A percentile compares a stretch with the other conserved stretches of the same genome.
phyloP scores from a whole-genome alignment of 148 eudicot genomes.

The Vaccinium darrowii region DNA sequence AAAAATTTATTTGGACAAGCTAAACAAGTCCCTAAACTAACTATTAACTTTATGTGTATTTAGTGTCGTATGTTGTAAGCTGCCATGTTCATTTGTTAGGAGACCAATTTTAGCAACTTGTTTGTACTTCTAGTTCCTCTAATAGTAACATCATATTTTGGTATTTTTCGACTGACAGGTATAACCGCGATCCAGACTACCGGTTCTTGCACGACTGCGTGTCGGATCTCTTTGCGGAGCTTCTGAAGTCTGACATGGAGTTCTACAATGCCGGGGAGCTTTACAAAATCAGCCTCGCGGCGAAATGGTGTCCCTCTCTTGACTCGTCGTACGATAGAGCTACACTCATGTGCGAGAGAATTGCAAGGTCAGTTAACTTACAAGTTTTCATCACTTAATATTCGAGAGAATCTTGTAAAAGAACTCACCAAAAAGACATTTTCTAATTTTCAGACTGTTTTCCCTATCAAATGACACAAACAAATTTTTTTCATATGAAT shows the following conservation, averaged over 20 bases:
- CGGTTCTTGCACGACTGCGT: conserved; percentile 26
- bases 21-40: no score
- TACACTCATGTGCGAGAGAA: neutral
- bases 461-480: no score
- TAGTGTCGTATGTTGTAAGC: no score
- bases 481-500: no score
- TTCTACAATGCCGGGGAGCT: conserved; percentile 11
- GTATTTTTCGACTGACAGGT: neutral
- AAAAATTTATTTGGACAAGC: neutral
- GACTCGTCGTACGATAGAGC: neutral
- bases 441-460: no score
- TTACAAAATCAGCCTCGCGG: conserved; percentile 26
- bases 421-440: no score
- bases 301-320: conserved; percentile 33
- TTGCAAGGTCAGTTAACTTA: neutral
- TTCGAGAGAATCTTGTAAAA: no score
- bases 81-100: no score
- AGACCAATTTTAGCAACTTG: no score
- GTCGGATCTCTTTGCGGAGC: conserved; percentile 23
- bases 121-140: no score
- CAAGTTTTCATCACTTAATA: neutral
- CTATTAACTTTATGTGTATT: no score
- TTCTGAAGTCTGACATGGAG: conserved; percentile 25
- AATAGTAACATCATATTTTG: no score
- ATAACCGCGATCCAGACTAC: conserved; percentile 19